Conservation (phyloP, 1,139 yeast genomes). For the Candida buenavistaensis region DNA sequence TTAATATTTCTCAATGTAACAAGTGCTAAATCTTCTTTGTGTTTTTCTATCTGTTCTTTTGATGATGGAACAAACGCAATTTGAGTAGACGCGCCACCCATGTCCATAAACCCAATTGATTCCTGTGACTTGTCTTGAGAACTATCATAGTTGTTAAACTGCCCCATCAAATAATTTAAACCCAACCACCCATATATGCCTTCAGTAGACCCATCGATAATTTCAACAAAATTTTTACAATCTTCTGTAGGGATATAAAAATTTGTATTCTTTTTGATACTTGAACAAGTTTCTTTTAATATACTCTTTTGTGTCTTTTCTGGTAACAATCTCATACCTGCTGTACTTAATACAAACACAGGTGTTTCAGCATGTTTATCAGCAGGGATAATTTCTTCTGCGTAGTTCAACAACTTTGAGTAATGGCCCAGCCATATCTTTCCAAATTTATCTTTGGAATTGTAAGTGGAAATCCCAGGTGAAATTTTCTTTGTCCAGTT, state of each 20-base stretch:
- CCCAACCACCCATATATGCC: constrained; percentile 84
- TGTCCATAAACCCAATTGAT: constrained; percentile 83
- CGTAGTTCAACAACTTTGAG: constrained; percentile 53
- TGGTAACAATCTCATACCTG: constrained; percentile 74
- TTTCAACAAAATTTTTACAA: constrained; percentile 63
- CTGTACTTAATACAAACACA: constrained; percentile 72
- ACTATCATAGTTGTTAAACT: constrained; percentile 46
- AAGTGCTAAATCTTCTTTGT: constrained; percentile 61
- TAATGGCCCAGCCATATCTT: constrained; percentile 64
- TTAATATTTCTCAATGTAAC: constrained; percentile 57
- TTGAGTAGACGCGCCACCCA: constrained; percentile 90
- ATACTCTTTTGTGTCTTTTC: constrained; percentile 45
- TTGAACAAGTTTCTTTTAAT: constrained; percentile 51
- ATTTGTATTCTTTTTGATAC: constrained; percentile 46
- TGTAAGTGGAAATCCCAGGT: constrained; percentile 70
- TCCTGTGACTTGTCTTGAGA: constrained; percentile 30
- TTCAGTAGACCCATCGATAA: constrained; percentile 79
- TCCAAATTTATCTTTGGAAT: constrained; percentile 31
- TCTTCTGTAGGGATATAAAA: constrained; percentile 42
- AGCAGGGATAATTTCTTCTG: constrained; percentile 58
- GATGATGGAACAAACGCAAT: constrained; percentile 73
- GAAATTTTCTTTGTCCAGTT: constrained; percentile 62
- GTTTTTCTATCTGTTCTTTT: constrained; percentile 50
- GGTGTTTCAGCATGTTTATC: constrained; percentile 60
- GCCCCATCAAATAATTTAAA: constrained; percentile 63